Evolutionary conservation across 148 eudicot genomes (phyloP), one percentile per base, ranked within the genome.

Genomic region (Arctostaphylos glauca): DNA sequence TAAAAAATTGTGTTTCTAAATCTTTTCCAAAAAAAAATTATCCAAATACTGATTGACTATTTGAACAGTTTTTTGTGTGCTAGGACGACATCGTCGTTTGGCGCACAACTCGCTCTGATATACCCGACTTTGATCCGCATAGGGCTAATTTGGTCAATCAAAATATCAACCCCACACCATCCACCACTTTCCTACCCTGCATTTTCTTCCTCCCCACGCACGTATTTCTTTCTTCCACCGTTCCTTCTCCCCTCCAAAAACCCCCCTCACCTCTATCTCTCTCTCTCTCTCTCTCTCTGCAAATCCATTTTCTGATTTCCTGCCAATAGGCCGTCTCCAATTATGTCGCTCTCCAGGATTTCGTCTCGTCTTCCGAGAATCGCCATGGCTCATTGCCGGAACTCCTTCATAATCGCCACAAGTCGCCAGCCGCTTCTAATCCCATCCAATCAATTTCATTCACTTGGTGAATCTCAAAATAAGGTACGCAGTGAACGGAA

Each of bases 261-360:
- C 74, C 82, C 74, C 31, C n/a, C 47, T 38, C 16, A 68, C 25
- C 58, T 15, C 81, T 72, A 50, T 62, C 72, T 43, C 79, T 47
- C 77, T 50, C 77, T 73, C 85, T 79, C 80, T 84, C 62, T 81
- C 47, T 9, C 7, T 54, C 41, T 70, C 18, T 14, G 5, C 19
- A 41, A 80, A 68, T 16, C 43, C 0, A 23, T 31, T 7, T 19
- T 0, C 70, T 70, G 50, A 55, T 13, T 15, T 16, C 67, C 43
- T 58, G 38, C 66, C 66, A 53, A 5, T 41, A 66, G 52, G 0
- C 64, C 50, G 2, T 21, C n/a, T 70, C 15, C 59, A 72, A 66
- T 67, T 49, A 95, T 95, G 98, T 87, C 89, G 78, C 49, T 93
- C n/a, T 60, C 86, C n/a, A 91, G 91, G 88, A 83, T 89, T 79